Evolutionary conservation across 2,329 filamentous ascomycete genomes (phyloP).

Genomic region (Zasmidium citrigriseum): DNA sequence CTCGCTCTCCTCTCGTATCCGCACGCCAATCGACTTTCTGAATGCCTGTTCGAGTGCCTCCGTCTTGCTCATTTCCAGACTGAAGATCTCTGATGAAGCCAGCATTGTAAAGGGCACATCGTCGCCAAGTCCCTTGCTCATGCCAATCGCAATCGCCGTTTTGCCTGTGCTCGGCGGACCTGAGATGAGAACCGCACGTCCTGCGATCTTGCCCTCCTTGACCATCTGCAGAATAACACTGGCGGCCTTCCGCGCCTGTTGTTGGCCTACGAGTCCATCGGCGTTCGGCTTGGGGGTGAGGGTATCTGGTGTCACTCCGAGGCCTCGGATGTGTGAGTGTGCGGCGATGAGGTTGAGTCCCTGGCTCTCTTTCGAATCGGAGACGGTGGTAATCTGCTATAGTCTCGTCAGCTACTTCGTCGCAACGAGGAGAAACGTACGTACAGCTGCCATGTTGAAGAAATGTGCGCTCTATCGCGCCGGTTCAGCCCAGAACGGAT

Average conservation of each 20-base stretch:
- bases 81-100: conserved; percentile 96
- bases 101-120: conserved; percentile 97
- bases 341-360: conserved; percentile 97
- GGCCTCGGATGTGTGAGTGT: conserved; percentile 94
- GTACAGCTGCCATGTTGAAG: conserved; percentile 7
- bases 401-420: background rate
- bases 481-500: background rate
- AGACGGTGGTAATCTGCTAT: conserved; percentile 75
- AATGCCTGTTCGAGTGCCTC: conserved; percentile 98
- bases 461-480: background rate
- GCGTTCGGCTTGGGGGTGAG: conserved; percentile 82
- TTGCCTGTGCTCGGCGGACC: conserved; percentile 97
- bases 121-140: conserved; percentile 87
- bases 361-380: conserved; percentile 92
- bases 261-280: conserved; percentile 92
- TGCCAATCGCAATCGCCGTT: conserved; percentile 97
- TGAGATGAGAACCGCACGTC: conserved; percentile 89
- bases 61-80: conserved; percentile 98
- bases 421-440: background rate
- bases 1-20: conserved; percentile 98
- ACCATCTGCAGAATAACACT: conserved; percentile 98
- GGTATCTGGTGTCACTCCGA: conserved; percentile 89
- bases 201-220: conserved; percentile 97
- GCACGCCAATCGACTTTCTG: conserved; percentile 94
- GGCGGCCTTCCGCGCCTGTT: conserved; percentile 93